Conservation (phyloP, 345 rosid species). For the Lepidium didymum region DNA sequence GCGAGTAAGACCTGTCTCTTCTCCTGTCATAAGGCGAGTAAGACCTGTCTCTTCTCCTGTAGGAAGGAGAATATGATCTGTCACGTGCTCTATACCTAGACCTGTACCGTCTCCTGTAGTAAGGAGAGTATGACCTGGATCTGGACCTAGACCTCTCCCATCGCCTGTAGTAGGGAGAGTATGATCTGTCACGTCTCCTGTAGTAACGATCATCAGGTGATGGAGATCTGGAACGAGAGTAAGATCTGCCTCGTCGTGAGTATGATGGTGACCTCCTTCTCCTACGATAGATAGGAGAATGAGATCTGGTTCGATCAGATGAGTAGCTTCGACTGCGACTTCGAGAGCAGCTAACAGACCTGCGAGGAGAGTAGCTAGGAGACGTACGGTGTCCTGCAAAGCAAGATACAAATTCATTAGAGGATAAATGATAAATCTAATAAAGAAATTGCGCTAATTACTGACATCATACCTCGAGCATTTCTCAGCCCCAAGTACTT, state of each 20-base stretch:
- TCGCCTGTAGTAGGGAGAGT: constrained; percentile 34
- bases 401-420: not conserved
- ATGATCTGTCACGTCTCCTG: constrained; percentile 33
- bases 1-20: no score
- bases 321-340: constrained; percentile 47
- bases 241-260: constrained; percentile 33
- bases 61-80: not conserved
- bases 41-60: not conserved
- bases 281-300: constrained; percentile 37
- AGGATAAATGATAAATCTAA: not conserved
- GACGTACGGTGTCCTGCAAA: constrained; percentile 36
- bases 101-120: constrained; percentile 11
- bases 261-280: constrained; percentile 30
- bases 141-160: constrained; percentile 26
- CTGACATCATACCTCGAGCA: constrained; percentile 40
- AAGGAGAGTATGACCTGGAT: constrained; percentile 38
- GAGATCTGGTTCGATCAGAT: constrained; percentile 50
- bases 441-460: not conserved
- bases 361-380: constrained; percentile 40
- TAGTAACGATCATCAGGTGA: constrained; percentile 40
- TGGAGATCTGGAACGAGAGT: constrained; percentile 40
- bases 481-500: constrained; percentile 75
- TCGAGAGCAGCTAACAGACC: constrained; percentile 46
- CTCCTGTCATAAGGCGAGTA: not conserved
- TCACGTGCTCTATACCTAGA: constrained; percentile 17